A percentile compares a stretch with the other conserved stretches of the same genome.
phyloP scores from a whole-genome alignment of 495 filamentous ascomycete species.

The Talaromyces borbonicus region DNA sequence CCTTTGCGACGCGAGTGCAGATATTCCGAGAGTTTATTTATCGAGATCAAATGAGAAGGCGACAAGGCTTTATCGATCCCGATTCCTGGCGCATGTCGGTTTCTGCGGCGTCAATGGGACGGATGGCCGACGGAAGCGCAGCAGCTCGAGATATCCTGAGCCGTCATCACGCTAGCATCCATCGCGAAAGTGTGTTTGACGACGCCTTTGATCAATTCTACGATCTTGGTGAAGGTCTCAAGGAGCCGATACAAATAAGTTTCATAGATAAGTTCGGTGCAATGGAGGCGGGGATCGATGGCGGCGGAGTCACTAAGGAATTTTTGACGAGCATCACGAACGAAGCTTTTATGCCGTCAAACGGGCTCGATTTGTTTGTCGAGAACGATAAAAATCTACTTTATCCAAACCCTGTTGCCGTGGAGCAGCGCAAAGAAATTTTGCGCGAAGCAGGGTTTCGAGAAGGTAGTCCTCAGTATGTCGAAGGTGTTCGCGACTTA shows the following conservation, averaged over 20 bases:
- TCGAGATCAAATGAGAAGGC: slow-evolving; percentile 67
- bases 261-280: slow-evolving; percentile 89
- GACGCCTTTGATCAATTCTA: slow-evolving; percentile 86
- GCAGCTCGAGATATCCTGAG: slow-evolving; percentile 43
- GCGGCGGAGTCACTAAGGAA: slow-evolving; percentile 95
- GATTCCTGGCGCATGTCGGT: slow-evolving; percentile 68
- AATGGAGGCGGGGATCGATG: slow-evolving; percentile 89
- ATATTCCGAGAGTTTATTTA: slow-evolving; percentile 89
- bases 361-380: slow-evolving; percentile 52
- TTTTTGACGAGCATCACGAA: slow-evolving; percentile 86
- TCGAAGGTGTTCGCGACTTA: slow-evolving; percentile 47
- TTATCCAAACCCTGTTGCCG: slow-evolving; percentile 74
- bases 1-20: slow-evolving; percentile 82
- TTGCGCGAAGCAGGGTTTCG: slow-evolving; percentile 42
- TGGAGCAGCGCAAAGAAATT: slow-evolving; percentile 61
- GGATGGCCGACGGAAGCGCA: slow-evolving; percentile 23
- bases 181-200: slow-evolving; percentile 68
- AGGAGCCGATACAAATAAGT: slow-evolving; percentile 95
- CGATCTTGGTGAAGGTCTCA: slow-evolving; percentile 66
- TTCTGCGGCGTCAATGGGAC: slow-evolving; percentile 28
- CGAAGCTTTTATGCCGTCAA: slow-evolving; percentile 64
- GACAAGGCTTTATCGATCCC: slow-evolving; percentile 67
- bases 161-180: slow-evolving; percentile 72
- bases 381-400: slow-evolving; percentile 84
- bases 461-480: slow-evolving; percentile 48